phyloP scores from a whole-genome alignment of 2,329 filamentous ascomycete species.

The Fusarium siculi region DNA sequence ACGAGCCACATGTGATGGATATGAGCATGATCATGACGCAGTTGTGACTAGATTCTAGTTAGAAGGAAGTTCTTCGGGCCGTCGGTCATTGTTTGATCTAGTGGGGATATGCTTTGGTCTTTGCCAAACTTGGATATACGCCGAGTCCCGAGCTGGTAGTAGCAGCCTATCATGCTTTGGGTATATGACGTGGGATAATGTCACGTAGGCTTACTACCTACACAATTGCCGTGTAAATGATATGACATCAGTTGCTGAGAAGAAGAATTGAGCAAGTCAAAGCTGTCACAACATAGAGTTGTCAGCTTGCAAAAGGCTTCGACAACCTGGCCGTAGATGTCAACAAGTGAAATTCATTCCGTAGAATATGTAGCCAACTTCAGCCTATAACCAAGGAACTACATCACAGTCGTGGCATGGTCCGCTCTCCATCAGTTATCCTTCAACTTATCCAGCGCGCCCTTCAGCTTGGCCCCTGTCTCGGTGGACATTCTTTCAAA shows the following conservation, averaged over 20 bases:
- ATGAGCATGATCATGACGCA: slow-evolving; percentile 9
- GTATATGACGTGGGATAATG: background rate
- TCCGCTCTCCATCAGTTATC: no score
- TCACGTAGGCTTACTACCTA: background rate
- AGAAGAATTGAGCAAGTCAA: no score
- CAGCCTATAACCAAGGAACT: no score
- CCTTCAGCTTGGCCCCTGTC: no score
- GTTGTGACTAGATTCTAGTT: background rate
- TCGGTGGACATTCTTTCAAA: no score
- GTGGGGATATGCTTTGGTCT: background rate
- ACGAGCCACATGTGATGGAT: background rate
- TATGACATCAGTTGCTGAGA: background rate
- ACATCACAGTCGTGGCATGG: no score
- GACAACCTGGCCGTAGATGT: no score
- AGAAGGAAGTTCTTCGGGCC: background rate
- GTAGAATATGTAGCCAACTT: no score
- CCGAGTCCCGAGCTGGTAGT: background rate
- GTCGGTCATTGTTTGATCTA: background rate
- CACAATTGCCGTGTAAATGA: rapidly evolving
- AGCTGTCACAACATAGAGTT: no score
- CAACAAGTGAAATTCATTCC: no score
- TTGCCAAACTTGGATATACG: background rate
- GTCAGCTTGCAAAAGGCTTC: no score
- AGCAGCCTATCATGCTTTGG: background rate
- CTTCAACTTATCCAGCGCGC: no score